Base-by-base conservation (phyloP, 768 basidiomycete genomes). In the Boletus barrowsii region DNA sequence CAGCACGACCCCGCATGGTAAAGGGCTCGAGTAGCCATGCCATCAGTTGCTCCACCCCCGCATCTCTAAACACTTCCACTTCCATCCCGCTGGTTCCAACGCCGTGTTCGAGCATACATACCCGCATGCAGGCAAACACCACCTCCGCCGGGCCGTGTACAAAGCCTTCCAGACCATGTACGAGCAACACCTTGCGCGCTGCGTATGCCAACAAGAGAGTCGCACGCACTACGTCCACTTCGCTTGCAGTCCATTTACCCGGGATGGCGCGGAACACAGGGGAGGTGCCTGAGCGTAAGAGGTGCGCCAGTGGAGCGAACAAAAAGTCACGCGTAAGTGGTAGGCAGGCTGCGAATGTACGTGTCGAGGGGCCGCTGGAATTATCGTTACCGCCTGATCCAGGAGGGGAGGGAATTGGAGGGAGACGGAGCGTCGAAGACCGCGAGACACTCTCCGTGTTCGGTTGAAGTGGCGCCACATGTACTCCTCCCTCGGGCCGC, bases 61-160 rank as follows among this genome's bases (percentile, higher is more conserved):
- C 59, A 69, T 97, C 91, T n/a, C 93, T 77, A 71, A 91, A 98
- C 3, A 97, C 85, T 60, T 94, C 82, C 52, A 78, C 75, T 14
- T 71, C 73, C 13, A 36, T 10, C 17, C 10, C 24, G 36, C 54
- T 33, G 1, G 37, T 42, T 58, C 67, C 53, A 61, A 63, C 68
- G 1, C 82, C 91, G 65, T 96, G 90, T 68, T 98, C 95, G 29
- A 98, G 82, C 93, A 97, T 95, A 72, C 93, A 93, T 15, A 97
- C 83, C 59, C 90, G 91, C 91, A 97, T 95, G 58, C 93, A 88
- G 18, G 79, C 81, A 61, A 94, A 87, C 5, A 88, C 75, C 9
- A 84, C 67, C 9, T 74, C 63, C 14, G 62, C 57, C 0, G 64
- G 54, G 20, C 41, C 17, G 6, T 58, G 47, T 26, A 48, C 59